Conservation (phyloP, 2,329 filamentous ascomycete genomes). For the Mycogone perniciosa region DNA sequence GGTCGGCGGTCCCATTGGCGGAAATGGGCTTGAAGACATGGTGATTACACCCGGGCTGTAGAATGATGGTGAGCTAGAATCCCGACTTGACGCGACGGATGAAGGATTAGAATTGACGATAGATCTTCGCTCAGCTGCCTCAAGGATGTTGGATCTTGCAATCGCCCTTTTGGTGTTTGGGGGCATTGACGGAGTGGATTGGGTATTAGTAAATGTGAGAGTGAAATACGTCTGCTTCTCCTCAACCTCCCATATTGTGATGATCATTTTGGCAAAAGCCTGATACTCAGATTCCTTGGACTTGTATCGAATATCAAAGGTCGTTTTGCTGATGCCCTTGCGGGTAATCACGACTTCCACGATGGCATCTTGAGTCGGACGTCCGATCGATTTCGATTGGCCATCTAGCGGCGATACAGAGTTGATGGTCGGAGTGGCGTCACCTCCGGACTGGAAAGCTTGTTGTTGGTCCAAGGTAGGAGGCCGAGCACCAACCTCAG, state of each 20-base stretch:
- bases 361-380: conserved; percentile 50
- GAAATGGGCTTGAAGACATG: conserved; percentile 54
- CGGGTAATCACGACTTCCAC: conserved; percentile 62
- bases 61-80: conserved; percentile 41
- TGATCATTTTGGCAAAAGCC: conserved; percentile 66
- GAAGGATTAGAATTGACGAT: conserved; percentile 40
- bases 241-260: conserved; percentile 66
- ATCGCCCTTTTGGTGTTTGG: conserved; percentile 31
- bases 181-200: conserved; percentile 31
- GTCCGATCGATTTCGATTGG: conserved; percentile 19
- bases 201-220: conserved; percentile 63
- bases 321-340: conserved; percentile 36
- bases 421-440: conserved; percentile 32
- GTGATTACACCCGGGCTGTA: conserved; percentile 47
- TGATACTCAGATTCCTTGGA: conserved; percentile 33
- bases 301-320: conserved; percentile 27
- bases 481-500: conserved; percentile 33
- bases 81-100: conserved; percentile 42
- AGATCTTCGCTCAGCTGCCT: conserved; percentile 41
- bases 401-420: conserved; percentile 27
- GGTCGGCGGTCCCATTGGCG: conserved; percentile 59
- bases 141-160: conserved; percentile 34
- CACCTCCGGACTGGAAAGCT: conserved; percentile 20
- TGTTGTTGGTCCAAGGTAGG: conserved; percentile 18
- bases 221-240: conserved; percentile 65